A percentile compares a stretch with the other conserved stretches of the same genome.
Conservation (phyloP, 768 basidiomycete genomes). For the Nidula microcarpa region DNA sequence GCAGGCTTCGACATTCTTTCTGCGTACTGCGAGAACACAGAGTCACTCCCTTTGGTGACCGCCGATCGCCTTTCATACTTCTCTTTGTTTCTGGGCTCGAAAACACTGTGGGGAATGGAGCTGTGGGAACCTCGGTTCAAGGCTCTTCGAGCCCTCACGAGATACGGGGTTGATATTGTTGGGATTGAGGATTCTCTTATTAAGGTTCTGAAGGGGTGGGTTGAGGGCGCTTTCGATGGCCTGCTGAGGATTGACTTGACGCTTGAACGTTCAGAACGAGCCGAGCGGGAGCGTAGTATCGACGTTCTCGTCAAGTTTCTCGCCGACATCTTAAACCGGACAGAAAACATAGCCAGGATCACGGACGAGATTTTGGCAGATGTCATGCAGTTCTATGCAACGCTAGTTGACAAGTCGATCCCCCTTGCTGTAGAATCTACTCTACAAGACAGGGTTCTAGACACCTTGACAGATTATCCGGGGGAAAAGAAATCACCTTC, state of each 20-base stretch:
- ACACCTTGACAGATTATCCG: constrained; percentile 19
- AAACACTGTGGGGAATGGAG: constrained; percentile 56
- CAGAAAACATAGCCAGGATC: constrained; percentile 56
- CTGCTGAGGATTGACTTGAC: constrained; percentile 27
- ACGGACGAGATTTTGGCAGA: constrained; percentile 53
- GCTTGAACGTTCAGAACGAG: constrained; percentile 36
- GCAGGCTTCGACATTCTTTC: constrained; percentile 72
- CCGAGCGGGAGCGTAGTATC: constrained; percentile 63
- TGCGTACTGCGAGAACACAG: constrained; percentile 63
- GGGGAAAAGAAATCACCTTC: constrained; percentile 19
- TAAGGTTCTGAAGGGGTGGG: constrained; percentile 59
- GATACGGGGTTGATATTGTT: constrained; percentile 53
- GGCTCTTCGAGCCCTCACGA: constrained; percentile 63
- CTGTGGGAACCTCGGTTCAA: constrained; percentile 70
- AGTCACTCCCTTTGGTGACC: constrained; percentile 41
- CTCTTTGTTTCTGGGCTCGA: constrained; percentile 50
- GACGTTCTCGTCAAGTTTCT: constrained; percentile 60
- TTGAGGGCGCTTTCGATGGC: constrained; percentile 60
- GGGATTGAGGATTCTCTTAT: constrained; percentile 63
- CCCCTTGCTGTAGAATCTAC: constrained; percentile 19
- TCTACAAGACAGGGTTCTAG: constrained; percentile 23
- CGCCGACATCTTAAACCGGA: constrained; percentile 41
- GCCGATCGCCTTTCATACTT: constrained; percentile 64
- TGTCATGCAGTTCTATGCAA: constrained; percentile 60
- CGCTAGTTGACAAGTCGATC: constrained; percentile 53